Evolutionary conservation across 192 early-diverging fungal genomes (phyloP).

Genomic region (Borealophlyctis nickersoniae): DNA sequence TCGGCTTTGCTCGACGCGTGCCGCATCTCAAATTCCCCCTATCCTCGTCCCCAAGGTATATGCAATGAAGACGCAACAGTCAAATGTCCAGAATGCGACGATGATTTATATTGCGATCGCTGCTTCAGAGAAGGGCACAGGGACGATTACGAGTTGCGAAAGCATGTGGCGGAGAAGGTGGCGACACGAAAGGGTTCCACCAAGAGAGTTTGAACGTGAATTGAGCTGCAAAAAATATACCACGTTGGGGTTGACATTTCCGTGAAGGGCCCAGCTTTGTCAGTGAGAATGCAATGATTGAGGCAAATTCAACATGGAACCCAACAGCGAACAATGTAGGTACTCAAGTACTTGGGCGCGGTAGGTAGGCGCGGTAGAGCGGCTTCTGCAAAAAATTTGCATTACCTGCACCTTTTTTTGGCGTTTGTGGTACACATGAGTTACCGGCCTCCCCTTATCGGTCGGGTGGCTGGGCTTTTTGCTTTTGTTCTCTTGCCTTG

Average conservation of each 20-base stretch:
- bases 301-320: too few relatives aligned
- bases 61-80: conserved; percentile 63
- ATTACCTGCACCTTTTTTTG: too few relatives aligned
- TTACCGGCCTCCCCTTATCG: too few relatives aligned
- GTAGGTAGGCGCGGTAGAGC: too few relatives aligned
- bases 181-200: neutral
- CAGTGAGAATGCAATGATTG: too few relatives aligned
- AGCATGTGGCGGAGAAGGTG: conserved; percentile 29
- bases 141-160: conserved; percentile 30
- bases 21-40: neutral
- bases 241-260: neutral
- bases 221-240: neutral
- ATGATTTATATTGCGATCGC: conserved; percentile 53
- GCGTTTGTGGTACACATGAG: too few relatives aligned
- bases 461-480: too few relatives aligned
- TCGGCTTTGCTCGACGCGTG: neutral
- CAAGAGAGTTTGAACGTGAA: neutral
- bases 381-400: too few relatives aligned
- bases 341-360: too few relatives aligned
- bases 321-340: too few relatives aligned
- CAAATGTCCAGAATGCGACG: conserved; percentile 57
- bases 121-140: conserved; percentile 58
- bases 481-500: too few relatives aligned
- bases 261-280: neutral
- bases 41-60: conserved; percentile 47